These are phyloP conservation scores for Irpex rosettiformis DNA, from an alignment of 1,284 basidiomycete species.

Conservation along the genomic window DNA sequence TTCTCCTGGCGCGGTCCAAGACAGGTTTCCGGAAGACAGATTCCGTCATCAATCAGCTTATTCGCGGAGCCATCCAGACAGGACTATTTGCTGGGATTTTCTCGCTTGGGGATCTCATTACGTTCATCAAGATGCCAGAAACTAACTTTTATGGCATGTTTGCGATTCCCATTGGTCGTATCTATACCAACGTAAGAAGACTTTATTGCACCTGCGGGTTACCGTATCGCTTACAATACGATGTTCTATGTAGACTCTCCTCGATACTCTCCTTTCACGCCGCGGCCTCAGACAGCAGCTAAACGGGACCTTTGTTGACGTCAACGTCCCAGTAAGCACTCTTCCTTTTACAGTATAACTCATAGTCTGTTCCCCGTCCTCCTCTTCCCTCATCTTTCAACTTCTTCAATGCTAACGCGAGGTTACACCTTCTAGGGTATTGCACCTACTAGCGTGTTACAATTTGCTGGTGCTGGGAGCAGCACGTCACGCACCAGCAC, in stretches of 20 bases:
- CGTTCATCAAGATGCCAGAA: conserved; percentile 29
- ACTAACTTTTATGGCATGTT: conserved; percentile 43
- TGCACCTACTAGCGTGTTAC: conserved; percentile 11
- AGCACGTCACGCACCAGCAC: conserved; percentile 4
- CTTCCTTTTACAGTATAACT: not conserved
- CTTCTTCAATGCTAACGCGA: not conserved
- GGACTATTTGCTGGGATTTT: conserved; percentile 43
- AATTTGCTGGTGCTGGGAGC: conserved; percentile 7
- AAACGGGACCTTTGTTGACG: conserved; percentile 11
- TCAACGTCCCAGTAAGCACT: conserved; percentile 1
- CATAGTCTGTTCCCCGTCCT: not conserved
- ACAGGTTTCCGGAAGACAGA: conserved; percentile 46
- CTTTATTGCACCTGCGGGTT: not conserved
- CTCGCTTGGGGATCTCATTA: conserved; percentile 39
- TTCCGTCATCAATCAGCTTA: conserved; percentile 41
- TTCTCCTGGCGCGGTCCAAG: conserved; percentile 33
- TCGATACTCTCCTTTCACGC: conserved; percentile 18
- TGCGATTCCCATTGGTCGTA: conserved; percentile 40
- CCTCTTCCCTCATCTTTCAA: not conserved
- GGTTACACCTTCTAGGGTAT: not conserved
- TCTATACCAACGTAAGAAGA: conserved; percentile 39
- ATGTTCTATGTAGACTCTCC: conserved; percentile 13
- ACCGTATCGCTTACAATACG: not conserved
- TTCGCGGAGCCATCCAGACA: conserved; percentile 46
- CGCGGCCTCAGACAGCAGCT: conserved; percentile 14